Conservation (phyloP, 768 basidiomycete species). For the Phylloporus sp. region DNA sequence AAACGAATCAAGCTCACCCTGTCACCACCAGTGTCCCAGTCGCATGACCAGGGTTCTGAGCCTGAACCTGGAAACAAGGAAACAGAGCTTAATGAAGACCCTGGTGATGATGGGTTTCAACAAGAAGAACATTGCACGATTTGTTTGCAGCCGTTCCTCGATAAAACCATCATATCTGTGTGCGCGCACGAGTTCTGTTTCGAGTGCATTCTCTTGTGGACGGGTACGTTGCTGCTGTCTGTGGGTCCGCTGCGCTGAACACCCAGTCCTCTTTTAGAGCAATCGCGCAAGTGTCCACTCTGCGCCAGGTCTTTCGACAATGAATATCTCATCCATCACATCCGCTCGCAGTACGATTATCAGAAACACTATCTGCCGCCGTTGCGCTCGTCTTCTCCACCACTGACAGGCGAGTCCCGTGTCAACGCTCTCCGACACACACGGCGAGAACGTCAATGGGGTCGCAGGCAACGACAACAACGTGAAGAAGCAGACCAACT, state of each 20-base stretch:
- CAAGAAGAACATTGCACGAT: slow-evolving; percentile 71
- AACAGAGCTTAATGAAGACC: background rate
- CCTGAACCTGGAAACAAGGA: background rate
- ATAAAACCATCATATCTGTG: slow-evolving; percentile 75
- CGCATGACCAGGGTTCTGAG: background rate
- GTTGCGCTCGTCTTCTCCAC: slow-evolving; percentile 46
- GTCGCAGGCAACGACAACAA: slow-evolving; percentile 46
- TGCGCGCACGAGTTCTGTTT: slow-evolving; percentile 96
- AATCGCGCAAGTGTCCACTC: slow-evolving; percentile 75
- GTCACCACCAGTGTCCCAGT: slow-evolving; percentile 14
- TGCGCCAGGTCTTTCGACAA: slow-evolving; percentile 66
- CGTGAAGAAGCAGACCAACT: slow-evolving; percentile 64
- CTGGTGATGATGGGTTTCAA: background rate
- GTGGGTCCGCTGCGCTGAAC: background rate
- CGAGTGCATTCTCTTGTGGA: slow-evolving; percentile 84
- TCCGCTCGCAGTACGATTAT: slow-evolving; percentile 76
- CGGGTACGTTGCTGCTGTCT: slow-evolving; percentile 47
- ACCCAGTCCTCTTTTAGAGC: slow-evolving; percentile 39
- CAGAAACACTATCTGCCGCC: slow-evolving; percentile 77
- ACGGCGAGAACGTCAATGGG: slow-evolving; percentile 51
- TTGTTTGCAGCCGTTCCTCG: slow-evolving; percentile 72
- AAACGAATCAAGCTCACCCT: slow-evolving; percentile 40
- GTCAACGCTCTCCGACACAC: slow-evolving; percentile 28
- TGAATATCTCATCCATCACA: slow-evolving; percentile 71
- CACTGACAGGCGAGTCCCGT: slow-evolving; percentile 28